Evolutionary conservation across 495 filamentous ascomycete species (phyloP).

Genomic region (Penicillium subrubescens): DNA sequence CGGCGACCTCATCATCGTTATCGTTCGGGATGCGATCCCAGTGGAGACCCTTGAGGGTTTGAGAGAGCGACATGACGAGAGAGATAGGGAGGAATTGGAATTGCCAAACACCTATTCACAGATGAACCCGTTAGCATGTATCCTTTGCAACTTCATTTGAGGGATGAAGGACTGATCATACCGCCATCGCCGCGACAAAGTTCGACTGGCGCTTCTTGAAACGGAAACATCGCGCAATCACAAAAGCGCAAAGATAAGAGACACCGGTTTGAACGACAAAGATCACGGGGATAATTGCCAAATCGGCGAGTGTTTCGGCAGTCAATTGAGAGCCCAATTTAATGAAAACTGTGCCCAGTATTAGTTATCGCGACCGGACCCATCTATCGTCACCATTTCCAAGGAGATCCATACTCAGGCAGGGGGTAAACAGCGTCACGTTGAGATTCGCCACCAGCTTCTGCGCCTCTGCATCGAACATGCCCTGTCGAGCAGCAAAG

Average conservation of each 20-base stretch:
- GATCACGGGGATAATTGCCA: constrained; percentile 92
- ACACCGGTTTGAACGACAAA: constrained; percentile 84
- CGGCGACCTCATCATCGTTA: constrained; percentile 92
- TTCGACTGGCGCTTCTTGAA: constrained; percentile 85
- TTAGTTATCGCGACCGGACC: background rate
- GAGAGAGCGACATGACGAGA: constrained; percentile 87
- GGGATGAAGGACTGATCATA: constrained; percentile 38
- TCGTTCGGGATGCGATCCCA: constrained; percentile 90
- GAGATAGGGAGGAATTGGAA: constrained; percentile 97
- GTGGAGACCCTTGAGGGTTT: constrained; percentile 87
- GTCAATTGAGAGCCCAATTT: constrained; percentile 96
- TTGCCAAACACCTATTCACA: constrained; percentile 83
- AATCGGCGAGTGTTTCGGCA: constrained; percentile 82
- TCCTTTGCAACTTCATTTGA: background rate
- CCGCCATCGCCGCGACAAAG: constrained; percentile 95
- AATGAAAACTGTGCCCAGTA: constrained; percentile 72
- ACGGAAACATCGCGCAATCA: constrained; percentile 70
- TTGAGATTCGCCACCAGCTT: constrained; percentile 96
- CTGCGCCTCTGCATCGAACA: constrained; percentile 92
- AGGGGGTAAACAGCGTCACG: constrained; percentile 91
- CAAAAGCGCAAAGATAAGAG: constrained; percentile 73
- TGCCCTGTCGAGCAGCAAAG: constrained; percentile 81
- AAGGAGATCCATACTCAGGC: constrained; percentile 70
- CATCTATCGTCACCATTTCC: background rate
- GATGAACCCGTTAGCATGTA: constrained; percentile 13